phyloP scores from a whole-genome alignment of 164 flowering plant genomes.

The Paratinospora sagittata region DNA sequence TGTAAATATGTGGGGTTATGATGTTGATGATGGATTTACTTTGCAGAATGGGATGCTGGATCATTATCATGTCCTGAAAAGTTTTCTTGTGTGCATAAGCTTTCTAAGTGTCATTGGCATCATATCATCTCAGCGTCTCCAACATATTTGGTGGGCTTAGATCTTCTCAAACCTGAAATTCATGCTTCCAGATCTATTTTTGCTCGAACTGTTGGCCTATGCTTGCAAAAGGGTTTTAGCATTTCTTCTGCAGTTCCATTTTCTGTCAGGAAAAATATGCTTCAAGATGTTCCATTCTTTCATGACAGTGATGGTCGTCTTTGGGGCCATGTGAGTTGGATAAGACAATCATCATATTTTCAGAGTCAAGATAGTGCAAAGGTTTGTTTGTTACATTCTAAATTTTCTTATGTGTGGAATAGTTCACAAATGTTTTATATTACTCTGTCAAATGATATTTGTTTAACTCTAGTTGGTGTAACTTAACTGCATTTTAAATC shows the following conservation, averaged over 20 bases:
- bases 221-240: conserved; percentile 50
- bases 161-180: conserved; percentile 39
- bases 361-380: conserved; percentile 36
- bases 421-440: neutral
- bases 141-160: conserved; percentile 48
- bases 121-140: conserved; percentile 31
- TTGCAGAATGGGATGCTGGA: conserved; percentile 36
- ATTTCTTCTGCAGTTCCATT: conserved; percentile 38
- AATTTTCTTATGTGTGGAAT: neutral
- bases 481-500: neutral
- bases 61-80: conserved; percentile 14
- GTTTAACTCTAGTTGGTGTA: neutral
- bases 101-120: conserved; percentile 14
- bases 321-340: conserved; percentile 42
- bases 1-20: neutral
- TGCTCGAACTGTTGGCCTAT: conserved; percentile 30
- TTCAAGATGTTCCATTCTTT: conserved; percentile 33
- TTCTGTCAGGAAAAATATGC: conserved; percentile 30
- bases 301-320: conserved; percentile 35
- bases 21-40: conserved; percentile 4
- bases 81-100: conserved; percentile 10
- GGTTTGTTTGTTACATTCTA: conserved; percentile 45
- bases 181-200: conserved; percentile 30
- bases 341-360: conserved; percentile 37
- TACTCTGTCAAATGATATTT: neutral